Base-by-base conservation (phyloP, 495 filamentous ascomycete genomes). In the Hypoxylon rickii region DNA sequence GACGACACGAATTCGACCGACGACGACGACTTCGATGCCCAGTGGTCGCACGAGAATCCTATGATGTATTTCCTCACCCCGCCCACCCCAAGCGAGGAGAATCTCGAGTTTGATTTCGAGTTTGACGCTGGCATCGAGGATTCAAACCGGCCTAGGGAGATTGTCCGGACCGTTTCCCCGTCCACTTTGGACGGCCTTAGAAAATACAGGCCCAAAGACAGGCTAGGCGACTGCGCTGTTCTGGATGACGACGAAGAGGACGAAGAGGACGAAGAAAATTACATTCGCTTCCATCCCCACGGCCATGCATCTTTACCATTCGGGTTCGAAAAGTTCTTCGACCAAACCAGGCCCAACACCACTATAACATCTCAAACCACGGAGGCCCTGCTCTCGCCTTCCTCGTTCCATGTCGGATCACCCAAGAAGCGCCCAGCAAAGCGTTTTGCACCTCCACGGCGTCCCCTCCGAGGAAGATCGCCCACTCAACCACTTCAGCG, bases 111-210 rank as follows among this genome's bases (percentile, higher is more conserved):
- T 18, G 61, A 78, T 43, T 77, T 78, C 45, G 74, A 78, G 31
- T 78, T 78, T 44, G 77, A 79, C 47, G 77, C 77, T 13, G 77
- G 77, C 16, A 79, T 79, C 54, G 77, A 78, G 54, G 73, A 79
- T 55, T 57, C 68, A 31, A 76, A 70, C 47, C 71, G 69, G 34
- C 75, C 71, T 7, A 37, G 64, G 10, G 61, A 64, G 11, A 69
- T 76, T 40, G 67, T 78, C 12, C 61, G 77, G 36, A 78, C 73
- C 36, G 70, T 79, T 39, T 78, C 75, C 40, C 77, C 77, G 0
- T 78, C 77, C 1, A 75, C 67, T 40, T 70, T 79, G 20, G 72
- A 63, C 8, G 75, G 77, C 7, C 73, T 79, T 17, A 70, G 72
- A 42, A 71, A 70, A 26, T 75, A 76, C 36, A 63, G 61, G 40